A percentile compares a stretch with the other conserved stretches of the same genome.
Conservation (phyloP, 345 rosid genomes). For the Alliaria petiolata region DNA sequence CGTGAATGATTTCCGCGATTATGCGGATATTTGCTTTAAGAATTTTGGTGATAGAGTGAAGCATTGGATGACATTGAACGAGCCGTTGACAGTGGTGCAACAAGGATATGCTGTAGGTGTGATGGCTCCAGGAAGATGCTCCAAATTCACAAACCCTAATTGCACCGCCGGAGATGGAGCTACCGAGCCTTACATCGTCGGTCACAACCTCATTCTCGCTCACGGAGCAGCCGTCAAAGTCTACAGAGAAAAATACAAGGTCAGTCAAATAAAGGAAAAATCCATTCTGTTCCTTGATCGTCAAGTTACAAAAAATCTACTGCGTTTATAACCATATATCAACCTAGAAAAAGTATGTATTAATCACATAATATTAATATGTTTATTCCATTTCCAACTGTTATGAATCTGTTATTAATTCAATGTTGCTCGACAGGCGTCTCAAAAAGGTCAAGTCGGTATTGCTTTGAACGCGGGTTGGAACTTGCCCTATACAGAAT, state of each 20-base stretch:
- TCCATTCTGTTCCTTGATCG: not conserved
- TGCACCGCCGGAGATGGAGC: slow-evolving; percentile 48
- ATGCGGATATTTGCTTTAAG: slow-evolving; percentile 39
- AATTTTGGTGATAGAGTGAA: slow-evolving; percentile 58
- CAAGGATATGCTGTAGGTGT: slow-evolving; percentile 30
- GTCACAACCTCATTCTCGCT: slow-evolving; percentile 48
- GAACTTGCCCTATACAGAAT: slow-evolving; percentile 32
- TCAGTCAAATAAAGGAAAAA: not conserved
- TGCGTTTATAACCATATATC: not conserved
- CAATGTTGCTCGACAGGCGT: slow-evolving; percentile 8
- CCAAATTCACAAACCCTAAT: slow-evolving; percentile 25
- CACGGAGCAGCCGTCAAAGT: slow-evolving; percentile 39
- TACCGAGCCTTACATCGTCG: slow-evolving; percentile 47
- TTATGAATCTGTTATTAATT: not conserved
- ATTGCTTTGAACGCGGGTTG: slow-evolving; percentile 24
- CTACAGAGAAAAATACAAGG: slow-evolving; percentile 42
- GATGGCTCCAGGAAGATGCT: slow-evolving; percentile 49
- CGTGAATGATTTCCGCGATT: slow-evolving; percentile 39
- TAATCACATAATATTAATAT: not conserved
- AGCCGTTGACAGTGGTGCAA: slow-evolving; percentile 34
- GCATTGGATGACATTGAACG: slow-evolving; percentile 56
- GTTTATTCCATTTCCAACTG: not conserved
- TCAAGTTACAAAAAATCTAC: not conserved
- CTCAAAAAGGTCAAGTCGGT: slow-evolving; percentile 38
- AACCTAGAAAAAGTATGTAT: not conserved